Evolutionary conservation across 345 rosid species (phyloP).

Genomic region (Odontarrhena argentea): DNA sequence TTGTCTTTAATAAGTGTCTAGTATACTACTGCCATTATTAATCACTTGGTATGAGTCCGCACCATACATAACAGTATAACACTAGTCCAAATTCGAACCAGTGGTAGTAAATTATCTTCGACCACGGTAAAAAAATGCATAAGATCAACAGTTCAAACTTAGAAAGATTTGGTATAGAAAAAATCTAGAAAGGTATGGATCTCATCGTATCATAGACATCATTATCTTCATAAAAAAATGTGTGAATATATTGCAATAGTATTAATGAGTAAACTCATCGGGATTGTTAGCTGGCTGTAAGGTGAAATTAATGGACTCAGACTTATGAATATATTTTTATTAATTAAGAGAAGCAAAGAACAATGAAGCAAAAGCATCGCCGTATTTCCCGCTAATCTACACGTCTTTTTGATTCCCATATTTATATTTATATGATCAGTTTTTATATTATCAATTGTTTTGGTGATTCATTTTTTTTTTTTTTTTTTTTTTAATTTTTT

Average conservation of each 20-base stretch:
- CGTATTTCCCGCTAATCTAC: slow-evolving; percentile 47
- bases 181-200: slow-evolving; percentile 21
- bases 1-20: too few relatives aligned
- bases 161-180: not conserved
- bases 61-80: not conserved
- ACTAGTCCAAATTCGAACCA: not conserved
- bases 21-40: not conserved
- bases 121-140: slow-evolving; percentile 10
- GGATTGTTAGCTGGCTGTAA: slow-evolving; percentile 49
- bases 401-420: slow-evolving; percentile 44
- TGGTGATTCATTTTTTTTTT: slow-evolving; percentile 21
- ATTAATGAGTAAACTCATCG: slow-evolving; percentile 40
- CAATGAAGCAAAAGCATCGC: slow-evolving; percentile 43
- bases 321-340: slow-evolving; percentile 31
- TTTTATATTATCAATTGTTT: slow-evolving; percentile 28
- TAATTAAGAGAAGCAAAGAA: slow-evolving; percentile 34
- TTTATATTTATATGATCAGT: slow-evolving; percentile 18
- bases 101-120: too few relatives aligned
- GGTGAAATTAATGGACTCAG: slow-evolving; percentile 44
- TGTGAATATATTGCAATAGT: slow-evolving; percentile 23
- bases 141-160: not conserved
- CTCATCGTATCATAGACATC: slow-evolving; percentile 29
- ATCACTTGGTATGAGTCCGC: not conserved
- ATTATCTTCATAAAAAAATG: slow-evolving; percentile 28
- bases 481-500: not conserved